Percentiles rank a stretch among this genome's conserved stretches.
These are phyloP conservation scores for Taphrina communis DNA, from an alignment of 1,139 yeast genomes.

Conservation along the genomic window DNA sequence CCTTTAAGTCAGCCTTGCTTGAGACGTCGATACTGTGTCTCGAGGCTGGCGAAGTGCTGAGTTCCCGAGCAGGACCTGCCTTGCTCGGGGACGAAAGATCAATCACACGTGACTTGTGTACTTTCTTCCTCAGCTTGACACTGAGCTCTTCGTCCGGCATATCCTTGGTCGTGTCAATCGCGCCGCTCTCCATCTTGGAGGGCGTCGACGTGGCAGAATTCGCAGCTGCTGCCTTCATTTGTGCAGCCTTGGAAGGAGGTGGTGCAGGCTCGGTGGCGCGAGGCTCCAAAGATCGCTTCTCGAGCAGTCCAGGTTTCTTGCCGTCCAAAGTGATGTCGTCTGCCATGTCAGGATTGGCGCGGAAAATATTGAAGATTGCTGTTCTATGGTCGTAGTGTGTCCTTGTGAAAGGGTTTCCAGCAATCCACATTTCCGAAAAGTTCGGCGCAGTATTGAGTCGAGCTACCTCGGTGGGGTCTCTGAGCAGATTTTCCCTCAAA, in stretches of 20 bases:
- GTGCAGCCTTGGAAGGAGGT: not conserved
- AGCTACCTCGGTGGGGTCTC: slow-evolving; percentile 53
- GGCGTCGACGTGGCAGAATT: not conserved
- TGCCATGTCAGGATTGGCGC: slow-evolving; percentile 59
- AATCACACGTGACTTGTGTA: slow-evolving; percentile 43
- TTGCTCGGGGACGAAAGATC: slow-evolving; percentile 41
- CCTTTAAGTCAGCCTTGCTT: not conserved
- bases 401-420: slow-evolving; percentile 48
- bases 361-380: slow-evolving; percentile 51
- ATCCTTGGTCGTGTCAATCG: slow-evolving; percentile 11
- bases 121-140: slow-evolving; percentile 37
- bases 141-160: slow-evolving; percentile 10
- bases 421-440: slow-evolving; percentile 47
- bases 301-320: slow-evolving; percentile 68
- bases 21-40: not conserved
- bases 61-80: slow-evolving; percentile 4
- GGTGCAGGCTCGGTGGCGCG: slow-evolving; percentile 44
- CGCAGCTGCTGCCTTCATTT: not conserved
- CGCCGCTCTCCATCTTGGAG: slow-evolving; percentile 4
- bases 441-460: slow-evolving; percentile 46
- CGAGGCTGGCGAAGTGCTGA: slow-evolving; percentile 1
- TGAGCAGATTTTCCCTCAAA: slow-evolving; percentile 60
- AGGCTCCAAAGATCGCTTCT: slow-evolving; percentile 48
- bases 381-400: slow-evolving; percentile 48
- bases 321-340: slow-evolving; percentile 64